A percentile compares a stretch with the other conserved stretches of the same genome.
phyloP scores from a whole-genome alignment of 176 grass and related monocot genomes.

The Lolium multiflorum region DNA sequence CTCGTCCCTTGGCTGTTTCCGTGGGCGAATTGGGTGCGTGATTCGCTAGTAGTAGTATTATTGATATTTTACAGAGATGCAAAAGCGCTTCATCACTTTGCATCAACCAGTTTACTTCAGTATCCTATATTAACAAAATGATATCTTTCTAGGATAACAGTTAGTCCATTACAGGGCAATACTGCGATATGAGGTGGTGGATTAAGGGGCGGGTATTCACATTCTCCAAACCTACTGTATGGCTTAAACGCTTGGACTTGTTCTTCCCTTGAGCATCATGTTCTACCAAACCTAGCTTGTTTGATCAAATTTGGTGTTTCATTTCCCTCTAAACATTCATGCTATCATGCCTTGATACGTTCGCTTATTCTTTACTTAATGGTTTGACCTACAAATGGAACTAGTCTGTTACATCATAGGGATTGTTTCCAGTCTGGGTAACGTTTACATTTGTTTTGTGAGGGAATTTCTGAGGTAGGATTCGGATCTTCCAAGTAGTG shows the following conservation, averaged over 20 bases:
- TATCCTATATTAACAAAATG: not conserved
- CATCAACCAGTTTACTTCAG: constrained; percentile 5
- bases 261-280: constrained; percentile 19
- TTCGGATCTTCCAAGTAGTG: too few species aligned
- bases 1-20: not conserved
- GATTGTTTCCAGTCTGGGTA: not conserved
- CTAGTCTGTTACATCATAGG: not conserved
- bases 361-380: not conserved
- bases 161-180: not conserved
- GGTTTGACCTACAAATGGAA: not conserved
- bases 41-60: not conserved
- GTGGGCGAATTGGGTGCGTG: not conserved
- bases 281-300: not conserved
- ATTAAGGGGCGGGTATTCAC: not conserved
- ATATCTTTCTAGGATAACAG: not conserved
- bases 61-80: not conserved
- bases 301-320: not conserved
- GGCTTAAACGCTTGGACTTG: not conserved
- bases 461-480: not conserved
- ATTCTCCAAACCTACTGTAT: constrained; percentile 7
- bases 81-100: not conserved
- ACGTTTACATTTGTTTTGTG: not conserved
- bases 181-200: not conserved
- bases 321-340: not conserved
- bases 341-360: not conserved